Evolutionary conservation across 2,329 filamentous ascomycete species (phyloP).

Genomic region (Curvularia sp.): DNA sequence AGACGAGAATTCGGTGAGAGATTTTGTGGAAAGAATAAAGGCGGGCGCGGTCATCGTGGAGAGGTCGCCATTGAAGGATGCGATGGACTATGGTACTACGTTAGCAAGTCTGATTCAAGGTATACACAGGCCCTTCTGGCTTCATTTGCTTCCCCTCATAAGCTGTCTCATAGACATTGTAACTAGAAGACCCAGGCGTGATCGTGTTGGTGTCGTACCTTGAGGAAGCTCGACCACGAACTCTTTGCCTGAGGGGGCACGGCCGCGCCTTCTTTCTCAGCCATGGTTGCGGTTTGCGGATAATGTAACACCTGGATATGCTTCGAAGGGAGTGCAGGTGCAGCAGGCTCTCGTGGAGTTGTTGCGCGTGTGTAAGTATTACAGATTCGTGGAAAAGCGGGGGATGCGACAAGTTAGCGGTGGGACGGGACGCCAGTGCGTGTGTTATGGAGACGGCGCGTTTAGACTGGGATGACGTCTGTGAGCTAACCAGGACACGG

Average conservation of each 20-base stretch:
- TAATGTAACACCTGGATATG: background rate
- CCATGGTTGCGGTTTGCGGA: slow-evolving; percentile 25
- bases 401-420: slow-evolving; percentile 6
- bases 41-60: slow-evolving; percentile 64
- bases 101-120: slow-evolving; percentile 5
- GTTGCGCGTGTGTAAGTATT: slow-evolving; percentile 5
- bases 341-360: background rate
- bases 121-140: no score
- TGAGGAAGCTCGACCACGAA: slow-evolving; percentile 59
- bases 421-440: slow-evolving; percentile 10
- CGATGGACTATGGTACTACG: slow-evolving; percentile 53
- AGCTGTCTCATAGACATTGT: background rate
- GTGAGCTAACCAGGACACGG: slow-evolving; percentile 25
- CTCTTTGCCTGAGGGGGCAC: slow-evolving; percentile 56
- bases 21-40: slow-evolving; percentile 63
- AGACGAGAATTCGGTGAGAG: slow-evolving; percentile 63
- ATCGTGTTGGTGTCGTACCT: slow-evolving; percentile 43
- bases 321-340: background rate
- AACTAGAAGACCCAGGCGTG: background rate
- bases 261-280: slow-evolving; percentile 53
- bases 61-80: slow-evolving; percentile 63
- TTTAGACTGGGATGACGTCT: slow-evolving; percentile 28
- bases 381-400: slow-evolving; percentile 12
- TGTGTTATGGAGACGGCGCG: slow-evolving; percentile 25
- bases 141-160: background rate